Percentiles rank a stretch among this genome's conserved stretches.
Evolutionary conservation across 2,329 filamentous ascomycete species (phyloP).

Genomic region (Curvularia lunata): DNA sequence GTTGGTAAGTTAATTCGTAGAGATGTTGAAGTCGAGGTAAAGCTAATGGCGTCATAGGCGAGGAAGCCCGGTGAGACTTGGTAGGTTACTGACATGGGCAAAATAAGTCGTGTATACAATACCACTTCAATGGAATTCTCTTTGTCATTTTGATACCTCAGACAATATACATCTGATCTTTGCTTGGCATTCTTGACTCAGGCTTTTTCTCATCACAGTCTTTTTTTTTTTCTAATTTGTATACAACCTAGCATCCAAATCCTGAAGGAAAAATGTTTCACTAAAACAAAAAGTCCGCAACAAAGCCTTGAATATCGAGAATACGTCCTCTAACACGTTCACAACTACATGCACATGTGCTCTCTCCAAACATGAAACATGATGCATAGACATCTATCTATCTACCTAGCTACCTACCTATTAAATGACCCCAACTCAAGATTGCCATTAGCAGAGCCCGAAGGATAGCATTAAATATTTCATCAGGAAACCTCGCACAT

Average conservation of each 20-base stretch:
- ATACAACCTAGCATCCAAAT: neutral
- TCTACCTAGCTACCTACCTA: neutral
- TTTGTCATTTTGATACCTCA: slow-evolving; percentile 9
- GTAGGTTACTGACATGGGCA: slow-evolving; percentile 13
- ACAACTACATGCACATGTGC: neutral
- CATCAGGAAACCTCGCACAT: neutral
- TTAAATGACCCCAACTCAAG: neutral
- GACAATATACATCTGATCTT: neutral
- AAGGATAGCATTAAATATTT: neutral
- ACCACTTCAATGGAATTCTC: slow-evolving; percentile 12
- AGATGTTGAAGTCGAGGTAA: neutral
- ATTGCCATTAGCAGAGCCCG: neutral
- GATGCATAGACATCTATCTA: neutral
- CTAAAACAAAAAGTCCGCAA: neutral
- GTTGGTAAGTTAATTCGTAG: slow-evolving; percentile 39
- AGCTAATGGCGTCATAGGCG: slow-evolving; percentile 26
- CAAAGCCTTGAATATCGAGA: neutral
- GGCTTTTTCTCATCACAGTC: neutral
- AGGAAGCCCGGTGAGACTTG: slow-evolving; percentile 32
- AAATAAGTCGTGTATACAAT: slow-evolving; percentile 10
- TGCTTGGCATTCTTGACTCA: neutral
- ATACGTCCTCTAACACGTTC: neutral
- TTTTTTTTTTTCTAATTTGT: neutral
- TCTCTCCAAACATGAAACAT: neutral
- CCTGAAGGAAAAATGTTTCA: neutral